These are phyloP conservation scores for Porodaedalea pini DNA, from an alignment of 1,284 basidiomycete genomes.

Conservation along the genomic window DNA sequence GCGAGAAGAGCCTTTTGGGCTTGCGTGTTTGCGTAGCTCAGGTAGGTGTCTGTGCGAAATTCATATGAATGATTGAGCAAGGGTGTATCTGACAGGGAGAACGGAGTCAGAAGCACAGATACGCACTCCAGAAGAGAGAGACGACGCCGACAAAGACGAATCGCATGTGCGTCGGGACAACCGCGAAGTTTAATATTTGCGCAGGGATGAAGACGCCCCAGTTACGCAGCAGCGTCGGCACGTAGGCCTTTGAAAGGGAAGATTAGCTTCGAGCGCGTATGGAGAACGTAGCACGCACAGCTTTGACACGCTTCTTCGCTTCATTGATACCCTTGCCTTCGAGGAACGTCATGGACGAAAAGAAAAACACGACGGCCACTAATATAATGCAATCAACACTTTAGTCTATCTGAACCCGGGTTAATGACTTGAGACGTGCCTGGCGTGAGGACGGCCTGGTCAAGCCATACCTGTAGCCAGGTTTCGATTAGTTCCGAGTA, in stretches of 20 bases:
- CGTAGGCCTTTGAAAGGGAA: constrained; percentile 48
- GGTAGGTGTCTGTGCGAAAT: constrained; percentile 20
- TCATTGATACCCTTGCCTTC: constrained; percentile 63
- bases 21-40: constrained; percentile 23
- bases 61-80: constrained; percentile 14
- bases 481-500: background rate
- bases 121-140: constrained; percentile 82
- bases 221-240: constrained; percentile 67
- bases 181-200: constrained; percentile 76
- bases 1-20: constrained; percentile 11
- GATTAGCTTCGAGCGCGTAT: background rate
- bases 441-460: constrained; percentile 70
- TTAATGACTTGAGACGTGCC: constrained; percentile 33
- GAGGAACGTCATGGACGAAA: constrained; percentile 66
- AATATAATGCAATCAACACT: background rate
- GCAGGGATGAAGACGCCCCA: constrained; percentile 80
- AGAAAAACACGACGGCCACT: constrained; percentile 72
- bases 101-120: constrained; percentile 32
- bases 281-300: constrained; percentile 36
- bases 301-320: constrained; percentile 50
- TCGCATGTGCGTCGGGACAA: constrained; percentile 79
- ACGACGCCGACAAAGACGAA: constrained; percentile 76
- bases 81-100: constrained; percentile 23
- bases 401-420: constrained; percentile 6
- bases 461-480: constrained; percentile 60